Base-by-base conservation (phyloP, 495 filamentous ascomycete species). In the Penicillium malachiteum region DNA sequence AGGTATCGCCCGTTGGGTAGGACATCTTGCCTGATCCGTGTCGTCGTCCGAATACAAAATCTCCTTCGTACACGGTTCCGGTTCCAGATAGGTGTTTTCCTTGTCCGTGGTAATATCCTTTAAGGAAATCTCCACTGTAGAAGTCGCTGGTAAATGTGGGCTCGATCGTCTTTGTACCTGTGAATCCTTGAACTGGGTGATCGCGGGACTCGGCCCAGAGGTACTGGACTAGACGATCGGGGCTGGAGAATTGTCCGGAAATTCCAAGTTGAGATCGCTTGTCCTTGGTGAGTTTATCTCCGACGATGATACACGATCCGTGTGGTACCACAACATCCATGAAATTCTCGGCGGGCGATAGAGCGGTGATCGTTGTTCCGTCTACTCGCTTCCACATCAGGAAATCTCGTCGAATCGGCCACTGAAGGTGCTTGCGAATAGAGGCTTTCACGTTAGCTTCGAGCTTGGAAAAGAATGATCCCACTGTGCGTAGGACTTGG, bases 1-100 rank as follows among this genome's bases (percentile, higher is more conserved):
- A 87, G 10, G 72, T 80, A 60, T 88, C 83, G 16, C 84, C 82
- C 48, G 79, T 84, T 3, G 81, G 80, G 66, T 83, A 87, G 21
- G 76, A 75, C 73, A 86, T 80, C 35, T 66, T 72, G 33, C 85
- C 85, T 38, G 71, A 69, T 32, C 85, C 85, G 44, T 79, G 73
- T 46, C 82, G 79, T 26, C 72, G 68, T 57, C 75, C 76, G 31
- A 79, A 71, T 52, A 76, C 58, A 55, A 85, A 87, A 33, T 74
- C 60, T 17, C 85, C 85, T 5, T 62, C 67, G 66, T 87, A 87
- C 13, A 71, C 71, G 38, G 81, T 78, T 50, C 80, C 84, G 31
- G 71, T 77, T 51, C 75, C 71, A 17, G 78, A 76, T 45, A 85
- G 76, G 60, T 79, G 78, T 38, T 72, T 81, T 47, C 84, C 80